These are phyloP conservation scores for Rhizopogon roseolus DNA, from an alignment of 768 basidiomycete species.

Conservation along the genomic window DNA sequence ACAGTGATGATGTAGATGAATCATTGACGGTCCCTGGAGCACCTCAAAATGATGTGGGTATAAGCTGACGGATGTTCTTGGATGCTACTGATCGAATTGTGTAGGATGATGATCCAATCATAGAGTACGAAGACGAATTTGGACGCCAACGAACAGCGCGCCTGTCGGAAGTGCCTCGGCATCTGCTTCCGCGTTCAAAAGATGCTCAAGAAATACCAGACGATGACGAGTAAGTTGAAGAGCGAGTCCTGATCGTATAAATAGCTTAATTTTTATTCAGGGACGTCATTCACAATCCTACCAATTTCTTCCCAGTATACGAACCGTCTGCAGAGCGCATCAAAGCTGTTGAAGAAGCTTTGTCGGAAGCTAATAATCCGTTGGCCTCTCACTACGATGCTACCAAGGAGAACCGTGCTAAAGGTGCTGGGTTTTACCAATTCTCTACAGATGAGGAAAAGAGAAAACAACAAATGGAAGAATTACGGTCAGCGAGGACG, in stretches of 20 bases:
- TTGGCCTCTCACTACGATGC: conserved; percentile 80
- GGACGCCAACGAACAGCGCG: conserved; percentile 67
- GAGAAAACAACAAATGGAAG: conserved; percentile 78
- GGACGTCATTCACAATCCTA: conserved; percentile 69
- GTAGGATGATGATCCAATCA: conserved; percentile 63
- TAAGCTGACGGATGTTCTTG: neutral
- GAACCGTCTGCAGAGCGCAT: conserved; percentile 78
- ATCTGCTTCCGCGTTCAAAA: conserved; percentile 44
- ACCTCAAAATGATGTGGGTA: conserved; percentile 34
- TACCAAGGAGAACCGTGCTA: conserved; percentile 74
- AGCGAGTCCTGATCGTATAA: neutral
- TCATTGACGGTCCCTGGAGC: conserved; percentile 58
- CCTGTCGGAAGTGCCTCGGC: conserved; percentile 73
- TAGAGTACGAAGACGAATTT: conserved; percentile 87
- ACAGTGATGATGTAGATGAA: conserved; percentile 78
- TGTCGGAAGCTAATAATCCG: conserved; percentile 66
- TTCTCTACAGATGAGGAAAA: conserved; percentile 85
- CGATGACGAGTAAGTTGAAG: conserved; percentile 51
- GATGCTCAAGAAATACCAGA: conserved; percentile 37
- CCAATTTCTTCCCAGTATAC: conserved; percentile 84
- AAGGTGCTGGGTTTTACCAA: conserved; percentile 89
- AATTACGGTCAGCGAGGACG: conserved; percentile 57
- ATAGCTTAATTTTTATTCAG: conserved; percentile 24
- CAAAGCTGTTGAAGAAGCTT: conserved; percentile 66
- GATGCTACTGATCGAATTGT: conserved; percentile 1